Percentiles rank a stretch among this genome's conserved stretches.
phyloP scores from a whole-genome alignment of 768 basidiomycete genomes.

The Agaricus subrufescens region DNA sequence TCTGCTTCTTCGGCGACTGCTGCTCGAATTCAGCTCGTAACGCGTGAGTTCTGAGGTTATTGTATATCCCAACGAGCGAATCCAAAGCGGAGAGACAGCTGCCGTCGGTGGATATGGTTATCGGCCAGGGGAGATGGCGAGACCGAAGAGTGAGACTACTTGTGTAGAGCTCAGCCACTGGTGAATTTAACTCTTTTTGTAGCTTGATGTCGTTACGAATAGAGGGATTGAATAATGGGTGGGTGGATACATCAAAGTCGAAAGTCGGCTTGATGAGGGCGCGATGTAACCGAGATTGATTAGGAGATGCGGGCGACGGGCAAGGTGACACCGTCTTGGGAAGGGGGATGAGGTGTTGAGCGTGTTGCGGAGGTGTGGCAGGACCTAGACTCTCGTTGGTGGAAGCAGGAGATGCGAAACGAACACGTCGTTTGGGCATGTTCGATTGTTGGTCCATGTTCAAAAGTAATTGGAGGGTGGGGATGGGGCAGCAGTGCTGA shows the following conservation, averaged over 20 bases:
- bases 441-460: no score
- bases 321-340: background rate
- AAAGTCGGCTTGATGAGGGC: background rate
- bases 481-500: no score
- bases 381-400: slow-evolving; percentile 3
- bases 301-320: background rate
- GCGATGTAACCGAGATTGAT: background rate
- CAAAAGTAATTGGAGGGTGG: no score
- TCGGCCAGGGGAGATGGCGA: slow-evolving; percentile 3
- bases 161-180: background rate
- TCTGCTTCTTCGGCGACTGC: background rate
- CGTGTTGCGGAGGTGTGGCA: background rate
- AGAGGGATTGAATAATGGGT: background rate
- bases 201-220: background rate
- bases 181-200: background rate
- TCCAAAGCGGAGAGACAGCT: background rate
- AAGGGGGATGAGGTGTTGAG: background rate
- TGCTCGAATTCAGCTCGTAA: background rate
- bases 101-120: background rate
- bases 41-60: background rate
- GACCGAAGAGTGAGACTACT: background rate
- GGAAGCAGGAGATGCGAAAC: slow-evolving; percentile 3
- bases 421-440: background rate
- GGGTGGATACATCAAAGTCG: background rate
- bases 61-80: slow-evolving; percentile 1